Evolutionary conservation across 2,329 filamentous ascomycete species (phyloP).

Genomic region (Colletotrichum karsti): DNA sequence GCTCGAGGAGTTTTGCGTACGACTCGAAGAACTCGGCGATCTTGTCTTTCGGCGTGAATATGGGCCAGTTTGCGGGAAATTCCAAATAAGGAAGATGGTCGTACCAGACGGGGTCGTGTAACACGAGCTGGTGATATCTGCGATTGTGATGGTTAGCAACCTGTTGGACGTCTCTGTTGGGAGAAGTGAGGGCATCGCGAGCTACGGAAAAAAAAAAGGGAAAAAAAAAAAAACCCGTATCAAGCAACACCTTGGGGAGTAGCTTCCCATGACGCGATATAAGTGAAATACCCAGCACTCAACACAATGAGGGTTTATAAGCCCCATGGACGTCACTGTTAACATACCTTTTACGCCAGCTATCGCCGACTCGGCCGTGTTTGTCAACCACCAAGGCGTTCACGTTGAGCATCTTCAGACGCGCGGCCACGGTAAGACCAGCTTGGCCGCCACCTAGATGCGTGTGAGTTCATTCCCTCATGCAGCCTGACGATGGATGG

Average conservation of each 20-base stretch:
- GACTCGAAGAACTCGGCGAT: constrained; percentile 70
- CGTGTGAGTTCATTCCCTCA: constrained; percentile 7
- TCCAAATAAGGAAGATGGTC: constrained; percentile 67
- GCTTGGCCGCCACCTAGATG: constrained; percentile 53
- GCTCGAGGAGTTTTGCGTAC: constrained; percentile 68
- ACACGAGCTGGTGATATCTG: constrained; percentile 62
- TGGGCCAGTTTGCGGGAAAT: constrained; percentile 69
- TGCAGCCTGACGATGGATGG: neutral
- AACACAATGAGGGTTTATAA: too few species aligned
- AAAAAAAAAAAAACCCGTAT: too few species aligned
- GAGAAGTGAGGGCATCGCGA: too few species aligned
- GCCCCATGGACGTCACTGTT: too few species aligned
- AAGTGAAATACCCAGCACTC: too few species aligned
- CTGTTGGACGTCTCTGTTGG: rapidly evolving
- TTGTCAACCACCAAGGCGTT: constrained; percentile 61
- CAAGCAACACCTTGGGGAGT: too few species aligned
- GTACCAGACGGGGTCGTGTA: constrained; percentile 71
- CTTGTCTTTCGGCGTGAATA: constrained; percentile 75
- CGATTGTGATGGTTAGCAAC: neutral
- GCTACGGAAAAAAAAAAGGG: too few species aligned
- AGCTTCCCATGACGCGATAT: too few species aligned
- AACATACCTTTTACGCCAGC: constrained; percentile 59
- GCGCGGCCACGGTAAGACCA: constrained; percentile 60
- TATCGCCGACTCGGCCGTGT: constrained; percentile 62
- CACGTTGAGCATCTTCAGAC: constrained; percentile 63